Evolutionary conservation across 2,329 filamentous ascomycete species (phyloP).

Genomic region (Talaromyces sp.): DNA sequence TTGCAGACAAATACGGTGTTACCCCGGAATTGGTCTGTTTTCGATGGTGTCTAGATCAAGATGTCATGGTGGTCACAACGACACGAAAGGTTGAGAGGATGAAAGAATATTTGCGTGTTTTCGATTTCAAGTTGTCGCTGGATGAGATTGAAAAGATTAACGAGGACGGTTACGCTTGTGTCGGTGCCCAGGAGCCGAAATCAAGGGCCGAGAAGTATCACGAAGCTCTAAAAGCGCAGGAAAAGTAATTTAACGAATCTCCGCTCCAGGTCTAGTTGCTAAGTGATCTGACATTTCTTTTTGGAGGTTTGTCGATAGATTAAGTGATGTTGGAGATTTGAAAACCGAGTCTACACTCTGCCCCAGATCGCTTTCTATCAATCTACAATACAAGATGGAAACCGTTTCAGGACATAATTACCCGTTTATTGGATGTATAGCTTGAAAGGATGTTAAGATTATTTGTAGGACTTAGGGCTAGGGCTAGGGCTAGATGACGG

Average conservation of each 20-base stretch:
- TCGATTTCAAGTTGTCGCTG: not conserved
- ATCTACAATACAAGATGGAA: not conserved
- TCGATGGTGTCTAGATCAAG: not conserved
- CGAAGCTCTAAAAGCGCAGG: not conserved
- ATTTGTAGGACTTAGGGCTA: not conserved
- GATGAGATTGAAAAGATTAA: not conserved
- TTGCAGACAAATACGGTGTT: not conserved
- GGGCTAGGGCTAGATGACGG: not conserved
- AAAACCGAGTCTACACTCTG: not conserved
- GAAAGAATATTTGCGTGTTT: not conserved
- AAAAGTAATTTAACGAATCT: not conserved
- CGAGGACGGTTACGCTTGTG: not conserved
- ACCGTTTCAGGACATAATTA: not conserved
- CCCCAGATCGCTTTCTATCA: not conserved
- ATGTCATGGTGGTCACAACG: not conserved
- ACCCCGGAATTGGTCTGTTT: not conserved
- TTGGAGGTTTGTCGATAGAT: not conserved
- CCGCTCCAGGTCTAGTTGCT: too few species aligned
- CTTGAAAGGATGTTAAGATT: not conserved
- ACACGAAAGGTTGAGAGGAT: not conserved
- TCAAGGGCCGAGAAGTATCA: not conserved
- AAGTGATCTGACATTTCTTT: not conserved
- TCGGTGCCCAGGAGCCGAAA: not conserved
- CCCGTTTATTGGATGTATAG: not conserved
- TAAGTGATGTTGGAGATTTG: too few species aligned